These are phyloP conservation scores for Daldinia loculata DNA, from an alignment of 495 filamentous ascomycete genomes.

Conservation along the genomic window DNA sequence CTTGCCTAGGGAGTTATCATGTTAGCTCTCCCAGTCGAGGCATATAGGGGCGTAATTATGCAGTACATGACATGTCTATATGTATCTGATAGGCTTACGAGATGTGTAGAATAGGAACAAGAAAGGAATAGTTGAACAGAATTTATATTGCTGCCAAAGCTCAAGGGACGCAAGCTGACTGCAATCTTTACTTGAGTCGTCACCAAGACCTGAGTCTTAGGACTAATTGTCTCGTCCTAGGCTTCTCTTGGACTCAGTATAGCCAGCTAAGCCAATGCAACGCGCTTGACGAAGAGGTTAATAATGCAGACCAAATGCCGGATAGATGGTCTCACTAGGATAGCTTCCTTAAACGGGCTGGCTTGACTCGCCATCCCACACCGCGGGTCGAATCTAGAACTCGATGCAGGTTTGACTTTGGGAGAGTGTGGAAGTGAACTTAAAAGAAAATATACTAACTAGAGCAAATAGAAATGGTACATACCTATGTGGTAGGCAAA, in stretches of 20 bases:
- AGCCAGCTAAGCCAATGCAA: neutral
- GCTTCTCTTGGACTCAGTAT: neutral
- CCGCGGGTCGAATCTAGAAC: neutral
- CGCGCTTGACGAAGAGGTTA: neutral
- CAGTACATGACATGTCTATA: neutral
- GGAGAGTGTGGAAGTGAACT: neutral
- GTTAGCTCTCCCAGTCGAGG: slow-evolving; percentile 24
- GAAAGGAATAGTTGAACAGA: neutral
- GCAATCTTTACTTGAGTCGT: neutral
- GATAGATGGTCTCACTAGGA: neutral
- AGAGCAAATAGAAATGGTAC: neutral
- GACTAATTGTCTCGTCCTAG: neutral
- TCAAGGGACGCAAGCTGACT: neutral
- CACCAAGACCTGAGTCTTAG: no score
- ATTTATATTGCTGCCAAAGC: neutral
- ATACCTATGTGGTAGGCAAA: slow-evolving; percentile 6
- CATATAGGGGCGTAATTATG: slow-evolving; percentile 3
- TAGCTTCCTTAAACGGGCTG: neutral
- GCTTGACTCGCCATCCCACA: neutral
- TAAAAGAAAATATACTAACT: no score
- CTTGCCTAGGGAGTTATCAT: slow-evolving; percentile 8
- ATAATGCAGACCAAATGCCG: neutral
- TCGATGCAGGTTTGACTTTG: slow-evolving; percentile 2
- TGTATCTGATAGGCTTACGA: neutral
- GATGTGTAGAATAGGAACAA: neutral